These are phyloP conservation scores for Stropharia rugosoannulata DNA, from an alignment of 768 basidiomycete species.

Conservation along the genomic window DNA sequence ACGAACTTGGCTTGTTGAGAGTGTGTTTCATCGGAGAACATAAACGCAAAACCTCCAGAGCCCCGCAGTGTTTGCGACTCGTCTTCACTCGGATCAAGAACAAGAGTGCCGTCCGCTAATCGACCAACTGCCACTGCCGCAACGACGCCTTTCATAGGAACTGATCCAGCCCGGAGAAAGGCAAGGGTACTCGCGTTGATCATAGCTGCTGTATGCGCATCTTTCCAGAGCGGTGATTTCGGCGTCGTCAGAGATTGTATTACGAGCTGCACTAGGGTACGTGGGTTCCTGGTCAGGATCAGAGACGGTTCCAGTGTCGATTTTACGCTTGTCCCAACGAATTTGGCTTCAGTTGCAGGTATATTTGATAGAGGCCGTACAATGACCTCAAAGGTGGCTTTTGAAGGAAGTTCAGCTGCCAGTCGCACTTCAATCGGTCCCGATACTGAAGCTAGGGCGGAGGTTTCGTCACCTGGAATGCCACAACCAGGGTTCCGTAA, in stretches of 20 bases:
- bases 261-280: conserved; percentile 77
- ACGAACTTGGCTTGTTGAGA: conserved; percentile 17
- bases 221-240: conserved; percentile 24
- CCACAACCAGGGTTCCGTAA: neutral
- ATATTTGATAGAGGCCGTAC: conserved; percentile 70
- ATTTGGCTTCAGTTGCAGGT: conserved; percentile 69
- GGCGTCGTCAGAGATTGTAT: conserved; percentile 54
- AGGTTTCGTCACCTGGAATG: conserved; percentile 27
- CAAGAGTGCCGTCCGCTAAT: conserved; percentile 27
- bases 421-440: conserved; percentile 80
- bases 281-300: conserved; percentile 66
- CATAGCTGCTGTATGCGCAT: conserved; percentile 56
- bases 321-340: conserved; percentile 52
- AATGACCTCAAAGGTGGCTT: conserved; percentile 72
- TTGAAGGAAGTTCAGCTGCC: conserved; percentile 66
- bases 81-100: conserved; percentile 53
- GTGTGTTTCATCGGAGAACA: conserved; percentile 36
- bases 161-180: conserved; percentile 64
- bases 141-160: conserved; percentile 75
- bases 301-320: conserved; percentile 59
- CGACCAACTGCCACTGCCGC: conserved; percentile 64
- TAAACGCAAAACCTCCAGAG: conserved; percentile 71
- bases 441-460: conserved; percentile 69
- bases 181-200: conserved; percentile 74
- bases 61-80: conserved; percentile 36